Percentiles rank a stretch among this genome's conserved stretches.
Conservation (phyloP, 192 early-diverging fungal species). For the Podila epicladia region DNA sequence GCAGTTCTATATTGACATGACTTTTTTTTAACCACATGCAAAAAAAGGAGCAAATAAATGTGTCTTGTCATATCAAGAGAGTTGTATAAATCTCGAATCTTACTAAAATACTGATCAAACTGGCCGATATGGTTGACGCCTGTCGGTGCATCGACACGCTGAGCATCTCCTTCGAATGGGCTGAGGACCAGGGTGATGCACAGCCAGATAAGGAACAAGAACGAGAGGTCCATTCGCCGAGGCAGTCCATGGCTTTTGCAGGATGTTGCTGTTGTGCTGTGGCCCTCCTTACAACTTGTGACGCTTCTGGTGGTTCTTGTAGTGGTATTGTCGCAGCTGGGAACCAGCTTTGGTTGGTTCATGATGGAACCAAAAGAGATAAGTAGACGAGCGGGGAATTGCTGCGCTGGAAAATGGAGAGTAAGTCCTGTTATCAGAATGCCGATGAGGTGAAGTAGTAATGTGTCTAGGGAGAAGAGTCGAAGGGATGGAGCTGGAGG, state of each 20-base stretch:
- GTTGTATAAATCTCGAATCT: neutral
- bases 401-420: too few relatives aligned
- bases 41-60: neutral
- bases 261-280: too few relatives aligned
- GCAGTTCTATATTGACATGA: neutral
- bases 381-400: neutral
- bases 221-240: slow-evolving; percentile 11
- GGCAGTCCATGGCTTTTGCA: neutral
- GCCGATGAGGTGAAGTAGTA: too few relatives aligned
- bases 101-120: slow-evolving; percentile 41
- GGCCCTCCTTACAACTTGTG: too few relatives aligned
- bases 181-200: slow-evolving; percentile 33
- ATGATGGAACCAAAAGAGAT: neutral
- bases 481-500: too few relatives aligned
- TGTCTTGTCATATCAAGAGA: neutral
- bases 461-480: too few relatives aligned
- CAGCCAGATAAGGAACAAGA: slow-evolving; percentile 38
- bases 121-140: slow-evolving; percentile 6
- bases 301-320: neutral
- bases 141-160: slow-evolving; percentile 15
- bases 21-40: slow-evolving; percentile 2
- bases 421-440: too few relatives aligned
- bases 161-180: slow-evolving; percentile 17
- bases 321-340: neutral
- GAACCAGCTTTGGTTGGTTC: neutral